These are phyloP conservation scores for Phytophthora niederhauseri DNA, from an alignment of 352 stramenopile species.

Conservation along the genomic window DNA sequence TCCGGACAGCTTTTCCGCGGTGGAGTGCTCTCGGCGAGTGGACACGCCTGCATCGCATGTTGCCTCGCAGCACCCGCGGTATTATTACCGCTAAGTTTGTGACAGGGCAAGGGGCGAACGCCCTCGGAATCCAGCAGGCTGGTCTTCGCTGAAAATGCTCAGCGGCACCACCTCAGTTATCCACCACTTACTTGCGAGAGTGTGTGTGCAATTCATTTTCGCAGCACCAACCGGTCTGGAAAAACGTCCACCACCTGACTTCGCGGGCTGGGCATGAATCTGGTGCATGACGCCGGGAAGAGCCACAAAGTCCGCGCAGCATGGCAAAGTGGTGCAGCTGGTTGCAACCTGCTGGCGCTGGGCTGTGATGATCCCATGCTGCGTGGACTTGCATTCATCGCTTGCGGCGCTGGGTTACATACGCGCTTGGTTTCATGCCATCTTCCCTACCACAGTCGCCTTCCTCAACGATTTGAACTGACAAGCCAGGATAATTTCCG, in stretches of 20 bases:
- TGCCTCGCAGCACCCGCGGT: not conserved
- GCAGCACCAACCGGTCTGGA: slow-evolving; percentile 21
- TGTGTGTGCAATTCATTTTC: slow-evolving; percentile 21
- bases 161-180: slow-evolving; percentile 5
- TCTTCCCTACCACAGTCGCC: not conserved
- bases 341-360: slow-evolving; percentile 15
- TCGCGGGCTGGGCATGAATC: not conserved
- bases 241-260: slow-evolving; percentile 18
- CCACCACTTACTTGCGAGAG: slow-evolving; percentile 14
- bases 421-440: too few species aligned
- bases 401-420: not conserved
- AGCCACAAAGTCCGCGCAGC: slow-evolving; percentile 17
- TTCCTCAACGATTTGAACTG: slow-evolving; percentile 25
- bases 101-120: not conserved
- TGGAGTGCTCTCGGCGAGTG: not conserved
- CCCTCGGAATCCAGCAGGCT: slow-evolving; percentile 5
- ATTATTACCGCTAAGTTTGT: slow-evolving; percentile 18
- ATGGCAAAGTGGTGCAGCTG: slow-evolving; percentile 14
- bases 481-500: not conserved
- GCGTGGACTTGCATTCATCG: slow-evolving; percentile 15
- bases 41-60: slow-evolving; percentile 14
- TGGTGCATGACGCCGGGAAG: not conserved
- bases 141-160: slow-evolving; percentile 16
- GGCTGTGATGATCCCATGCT: slow-evolving; percentile 20
- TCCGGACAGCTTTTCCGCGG: slow-evolving; percentile 5